Percentiles rank a stretch among this genome's conserved stretches.
phyloP scores from a whole-genome alignment of 1,139 yeast species.

The Blastobotrys niveus region DNA sequence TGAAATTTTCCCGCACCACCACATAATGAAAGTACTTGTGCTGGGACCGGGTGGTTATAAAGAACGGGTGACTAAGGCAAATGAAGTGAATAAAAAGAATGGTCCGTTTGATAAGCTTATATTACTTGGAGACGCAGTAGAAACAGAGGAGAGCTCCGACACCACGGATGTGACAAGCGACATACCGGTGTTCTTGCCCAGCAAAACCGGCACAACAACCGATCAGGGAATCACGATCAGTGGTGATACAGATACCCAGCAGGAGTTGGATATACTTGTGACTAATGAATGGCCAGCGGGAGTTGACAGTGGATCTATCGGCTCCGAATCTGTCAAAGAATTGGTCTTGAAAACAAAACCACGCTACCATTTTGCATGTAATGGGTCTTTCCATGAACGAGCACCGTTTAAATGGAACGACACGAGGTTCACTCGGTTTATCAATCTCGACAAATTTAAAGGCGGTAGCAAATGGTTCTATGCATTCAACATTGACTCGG shows the following conservation, averaged over 20 bases:
- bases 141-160: constrained; percentile 3
- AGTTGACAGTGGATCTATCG: constrained; percentile 10
- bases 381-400: constrained; percentile 24
- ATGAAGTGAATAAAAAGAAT: constrained; percentile 22
- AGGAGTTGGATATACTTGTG: constrained; percentile 18
- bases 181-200: constrained; percentile 1
- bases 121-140: constrained; percentile 19
- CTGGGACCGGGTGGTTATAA: neutral
- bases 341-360: constrained; percentile 18
- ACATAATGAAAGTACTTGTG: constrained; percentile 4
- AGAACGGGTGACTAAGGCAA: constrained; percentile 19
- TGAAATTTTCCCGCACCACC: neutral
- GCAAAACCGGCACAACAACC: neutral
- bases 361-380: constrained; percentile 22
- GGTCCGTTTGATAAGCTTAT: constrained; percentile 27
- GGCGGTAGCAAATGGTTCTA: constrained; percentile 26
- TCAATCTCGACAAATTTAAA: constrained; percentile 25
- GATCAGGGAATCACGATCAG: constrained; percentile 11
- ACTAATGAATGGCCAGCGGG: constrained; percentile 21
- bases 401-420: constrained; percentile 22
- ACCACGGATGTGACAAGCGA: neutral
- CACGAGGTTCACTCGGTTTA: constrained; percentile 22
- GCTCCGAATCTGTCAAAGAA: constrained; percentile 7
- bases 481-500: constrained; percentile 24
- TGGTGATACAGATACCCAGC: neutral